A percentile compares a stretch with the other conserved stretches of the same genome.
Evolutionary conservation across 305 asterid species (phyloP).

Genomic region (Nicotiana rustica): DNA sequence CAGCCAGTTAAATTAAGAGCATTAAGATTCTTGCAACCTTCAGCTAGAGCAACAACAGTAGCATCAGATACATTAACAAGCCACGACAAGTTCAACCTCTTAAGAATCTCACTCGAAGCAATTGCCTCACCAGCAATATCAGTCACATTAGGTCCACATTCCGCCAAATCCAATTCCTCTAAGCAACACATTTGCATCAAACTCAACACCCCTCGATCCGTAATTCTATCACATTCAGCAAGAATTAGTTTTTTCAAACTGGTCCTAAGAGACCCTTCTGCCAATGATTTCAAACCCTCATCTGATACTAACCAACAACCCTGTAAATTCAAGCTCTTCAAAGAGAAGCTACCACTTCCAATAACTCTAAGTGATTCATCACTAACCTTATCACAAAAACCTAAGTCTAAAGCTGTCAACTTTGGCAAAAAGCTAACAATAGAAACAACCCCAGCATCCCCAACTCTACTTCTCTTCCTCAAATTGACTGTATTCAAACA

Average conservation of each 20-base stretch:
- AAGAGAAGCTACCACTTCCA: conserved; percentile 30
- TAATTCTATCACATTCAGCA: conserved; percentile 46
- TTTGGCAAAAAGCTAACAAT: conserved; percentile 37
- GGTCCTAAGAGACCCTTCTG: conserved; percentile 30
- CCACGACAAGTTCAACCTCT: conserved; percentile 45
- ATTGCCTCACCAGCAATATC: conserved; percentile 35
- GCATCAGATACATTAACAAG: conserved; percentile 42
- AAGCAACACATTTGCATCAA: conserved; percentile 38
- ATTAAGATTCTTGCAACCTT: conserved; percentile 40
- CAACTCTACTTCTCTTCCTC: conserved; percentile 39
- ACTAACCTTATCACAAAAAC: conserved; percentile 40
- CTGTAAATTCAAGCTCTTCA: conserved; percentile 41
- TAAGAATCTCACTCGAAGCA: conserved; percentile 33
- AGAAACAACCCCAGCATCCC: conserved; percentile 39
- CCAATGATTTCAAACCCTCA: conserved; percentile 38
- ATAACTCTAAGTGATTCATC: conserved; percentile 44
- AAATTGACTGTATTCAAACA: conserved; percentile 32
- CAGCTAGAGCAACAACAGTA: conserved; percentile 37
- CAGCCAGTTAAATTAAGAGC: conserved; percentile 46
- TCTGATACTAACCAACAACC: conserved; percentile 46
- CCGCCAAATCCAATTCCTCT: conserved; percentile 40
- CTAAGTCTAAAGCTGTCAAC: conserved; percentile 40
- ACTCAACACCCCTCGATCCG: conserved; percentile 37
- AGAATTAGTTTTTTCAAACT: conserved; percentile 38
- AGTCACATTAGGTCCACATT: conserved; percentile 42